These are phyloP conservation scores for Ceratocystis ficicola DNA, from an alignment of 2,329 filamentous ascomycete genomes.

Conservation along the genomic window DNA sequence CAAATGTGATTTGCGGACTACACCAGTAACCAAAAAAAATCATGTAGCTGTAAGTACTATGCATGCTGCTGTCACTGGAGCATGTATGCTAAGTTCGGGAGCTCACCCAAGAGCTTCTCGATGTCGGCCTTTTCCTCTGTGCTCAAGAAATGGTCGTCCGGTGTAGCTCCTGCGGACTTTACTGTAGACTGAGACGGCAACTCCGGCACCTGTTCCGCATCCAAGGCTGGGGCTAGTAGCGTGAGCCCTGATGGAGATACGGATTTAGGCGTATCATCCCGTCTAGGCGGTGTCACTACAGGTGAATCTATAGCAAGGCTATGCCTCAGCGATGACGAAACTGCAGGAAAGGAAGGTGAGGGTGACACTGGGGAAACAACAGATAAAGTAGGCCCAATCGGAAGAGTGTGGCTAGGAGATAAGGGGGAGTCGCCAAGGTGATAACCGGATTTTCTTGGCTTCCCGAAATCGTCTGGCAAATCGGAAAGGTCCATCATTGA, in stretches of 20 bases:
- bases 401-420: background rate
- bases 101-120: background rate
- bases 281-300: background rate
- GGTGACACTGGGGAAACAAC: background rate
- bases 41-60: background rate
- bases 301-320: background rate
- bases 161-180: background rate
- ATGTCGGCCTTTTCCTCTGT: background rate
- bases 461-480: background rate
- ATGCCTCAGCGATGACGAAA: background rate
- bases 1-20: background rate
- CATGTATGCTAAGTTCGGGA: constrained; percentile 19
- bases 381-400: background rate
- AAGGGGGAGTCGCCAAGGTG: constrained; percentile 11
- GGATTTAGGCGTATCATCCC: background rate
- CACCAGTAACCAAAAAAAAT: background rate
- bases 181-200: background rate
- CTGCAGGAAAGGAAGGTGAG: background rate
- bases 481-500: constrained; percentile 4
- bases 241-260: background rate
- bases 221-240: background rate
- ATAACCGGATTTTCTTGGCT: background rate
- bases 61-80: background rate
- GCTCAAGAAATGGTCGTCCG: background rate
- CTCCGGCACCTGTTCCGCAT: background rate